Base-by-base conservation (phyloP, 352 stramenopile genomes). In the Globisporangium yorkense region DNA sequence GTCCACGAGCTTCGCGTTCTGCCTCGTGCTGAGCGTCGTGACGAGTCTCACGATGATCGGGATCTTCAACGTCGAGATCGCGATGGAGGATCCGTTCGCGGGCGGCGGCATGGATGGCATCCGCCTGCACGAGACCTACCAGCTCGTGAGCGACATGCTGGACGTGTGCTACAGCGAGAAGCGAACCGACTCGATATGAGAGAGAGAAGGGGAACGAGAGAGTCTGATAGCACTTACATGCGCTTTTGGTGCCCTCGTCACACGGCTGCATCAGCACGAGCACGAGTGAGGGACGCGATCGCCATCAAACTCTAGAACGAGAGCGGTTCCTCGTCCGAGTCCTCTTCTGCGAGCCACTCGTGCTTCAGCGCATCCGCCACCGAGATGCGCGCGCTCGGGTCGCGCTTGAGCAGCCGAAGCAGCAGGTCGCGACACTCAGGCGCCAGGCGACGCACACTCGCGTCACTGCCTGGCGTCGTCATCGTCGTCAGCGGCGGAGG, bases 21-120 rank as follows among this genome's bases (percentile, higher is more conserved):
- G 79, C 50, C 71, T 95, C 16, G 33, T 74, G 37, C 70, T 94
- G 9, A 89, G 80, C 61, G 66, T 85, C 27, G 70, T 90, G 20
- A 95, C 86, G 46, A 94, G 82, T 44, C 68, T 95, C 35, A 68
- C 84, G 41, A 90, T 95, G 79, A 88, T 87, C 45, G 86, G 86
- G n/a, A 80, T 95, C 53, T 94, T 94, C 66, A 95, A 93, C 57
- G 82, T 92, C 16, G 84, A 93, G 48, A 74, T 79, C 52, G 74
- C 77, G 5, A 86, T 96, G 77, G 86, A 94, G 52, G 86, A 96
- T 44, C 86, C 86, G 44, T 94, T 93, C 53, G 72, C 74, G 1
- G 79, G 70, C 8, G 71, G 75, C 33, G 81, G 78, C 8, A 74
- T 91, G 59, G 81, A 91, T 57, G 76, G 78, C 43, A 81, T 91